Conservation (phyloP, 805 yeast genomes). For the Saturnispora saitoi region DNA sequence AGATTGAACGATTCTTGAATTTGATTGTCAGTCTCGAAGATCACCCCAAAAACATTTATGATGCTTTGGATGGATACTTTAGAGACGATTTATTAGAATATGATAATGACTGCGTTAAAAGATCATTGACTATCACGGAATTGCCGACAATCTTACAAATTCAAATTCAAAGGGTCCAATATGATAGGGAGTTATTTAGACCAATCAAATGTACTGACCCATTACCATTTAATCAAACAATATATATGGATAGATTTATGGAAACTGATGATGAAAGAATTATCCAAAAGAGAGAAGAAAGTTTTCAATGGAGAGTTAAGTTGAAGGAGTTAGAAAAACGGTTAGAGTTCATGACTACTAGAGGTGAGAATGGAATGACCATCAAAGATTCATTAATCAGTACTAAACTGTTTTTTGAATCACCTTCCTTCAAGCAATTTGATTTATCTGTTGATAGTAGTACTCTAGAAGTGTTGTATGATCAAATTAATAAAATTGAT, state of each 20-base stretch:
- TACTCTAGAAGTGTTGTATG: constrained; percentile 40
- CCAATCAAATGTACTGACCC: constrained; percentile 81
- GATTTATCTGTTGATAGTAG: constrained; percentile 34
- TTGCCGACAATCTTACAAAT: constrained; percentile 81
- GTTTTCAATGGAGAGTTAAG: constrained; percentile 54
- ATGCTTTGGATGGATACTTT: constrained; percentile 80
- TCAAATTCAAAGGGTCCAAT: constrained; percentile 90
- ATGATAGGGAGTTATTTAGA: constrained; percentile 61
- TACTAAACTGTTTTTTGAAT: constrained; percentile 47
- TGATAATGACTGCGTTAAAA: constrained; percentile 65
- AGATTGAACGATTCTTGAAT: constrained; percentile 69
- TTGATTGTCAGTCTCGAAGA: constrained; percentile 80
- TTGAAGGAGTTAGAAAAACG: constrained; percentile 36
- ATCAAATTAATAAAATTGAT: constrained; percentile 39
- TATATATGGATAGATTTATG: constrained; percentile 83
- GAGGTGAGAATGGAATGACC: constrained; percentile 43
- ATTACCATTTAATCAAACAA: constrained; percentile 64
- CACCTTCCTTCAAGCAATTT: constrained; percentile 30
- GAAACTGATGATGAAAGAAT: constrained; percentile 56
- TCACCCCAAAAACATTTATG: constrained; percentile 83
- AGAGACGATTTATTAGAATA: constrained; percentile 61
- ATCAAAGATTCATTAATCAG: constrained; percentile 45
- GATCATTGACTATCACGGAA: constrained; percentile 60
- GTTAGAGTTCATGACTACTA: constrained; percentile 33
- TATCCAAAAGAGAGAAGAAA: constrained; percentile 44